Evolutionary conservation across 768 basidiomycete genomes (phyloP), one percentile per base, ranked within the genome.

Genomic region (Mrakia blollopis): DNA sequence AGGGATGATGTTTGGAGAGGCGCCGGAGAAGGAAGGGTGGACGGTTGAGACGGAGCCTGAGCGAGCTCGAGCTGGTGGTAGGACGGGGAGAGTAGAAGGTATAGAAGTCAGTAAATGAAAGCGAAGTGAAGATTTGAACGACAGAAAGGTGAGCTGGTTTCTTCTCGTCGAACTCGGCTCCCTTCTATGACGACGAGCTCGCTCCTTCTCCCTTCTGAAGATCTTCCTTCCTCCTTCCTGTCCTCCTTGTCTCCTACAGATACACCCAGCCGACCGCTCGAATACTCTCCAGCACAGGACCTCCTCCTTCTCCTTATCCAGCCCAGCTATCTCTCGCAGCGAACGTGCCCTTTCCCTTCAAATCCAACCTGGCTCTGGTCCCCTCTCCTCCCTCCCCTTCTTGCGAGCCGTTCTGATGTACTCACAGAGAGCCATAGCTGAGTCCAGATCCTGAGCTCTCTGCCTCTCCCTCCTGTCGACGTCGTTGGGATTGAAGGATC

Each of bases 381-480:
- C 60, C 50, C 72, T 35, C 72, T 30, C 28, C 28, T 21, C 57
- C 72, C 72, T 61, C 28, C 57, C 23, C 60, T 10, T 60, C 72
- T 61, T 13, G 2, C 1, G 21, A 44, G 44, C 14, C 44, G 44
- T 44, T 23, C 30, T 30, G n/a, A n/a, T n/a, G 62, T 41, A 83
- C 85, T 79, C 72, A 85, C 85, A 85, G 79, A 85, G 84, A 74
- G 82, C 92, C 91, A 93, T 93, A 28, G 86, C 86, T 68, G 81
- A 82, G 81, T 95, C 94, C 0, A 92, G 92, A 81, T 98, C 95
- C 90, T 97, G 92, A 9, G 92, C 89, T 50, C 91, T 88, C 85
- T 98, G 94, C 28, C 94, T 89, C 83, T 97, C 94, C 74, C 90
- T 86, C 28, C 88, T 89, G 73, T 91, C 88, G 0, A 91, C 89